Evolutionary conservation across 2,329 filamentous ascomycete genomes (phyloP), one percentile per base, ranked within the genome.

Genomic region (Thelonectria olida): DNA sequence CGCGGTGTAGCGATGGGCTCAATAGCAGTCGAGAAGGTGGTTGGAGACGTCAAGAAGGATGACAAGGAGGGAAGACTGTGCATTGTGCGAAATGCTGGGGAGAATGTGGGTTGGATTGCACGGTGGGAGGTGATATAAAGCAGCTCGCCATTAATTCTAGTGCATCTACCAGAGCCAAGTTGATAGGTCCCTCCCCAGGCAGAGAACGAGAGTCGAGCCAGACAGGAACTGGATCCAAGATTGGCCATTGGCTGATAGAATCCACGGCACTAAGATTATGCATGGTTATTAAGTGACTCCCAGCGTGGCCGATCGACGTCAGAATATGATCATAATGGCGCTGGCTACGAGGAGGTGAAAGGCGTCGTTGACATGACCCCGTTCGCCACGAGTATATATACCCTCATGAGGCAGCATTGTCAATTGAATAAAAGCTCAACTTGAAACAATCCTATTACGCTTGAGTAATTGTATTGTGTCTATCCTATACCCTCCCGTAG

Each of bases 31-130:
- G 80, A 81, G 5, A 90, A 83, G 74, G 83, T 91, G 1, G 60
- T 85, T 4, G 77, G 57, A 0, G 74, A 68, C 3, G 48, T 78
- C 20, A 73, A 64, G 44, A 68, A 66, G n/a, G 64, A 75, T 10
- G 63, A 69, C 7, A 76, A 73, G n/a, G 82, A 84, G 58, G 82
- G 81, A 2, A 80, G 78, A 49, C 70, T 92, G 10, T 97, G 94
- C 76, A 88, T 99, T 67, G 88, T 98, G 28, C 84, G 95, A 54
- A 91, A 94, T 72, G 88, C 90, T 2, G 96, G 96, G 1, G 88
- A 93, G 77, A 88, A 81, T 31, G 80, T 96, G 5, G 95, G 92
- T 2, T 90, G 94, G 79, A 76, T 98, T 66, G 95, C 88, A 3
- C 81, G 80, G 66, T 97, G 94, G 94, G 90, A 95, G 68, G 73